phyloP scores from a whole-genome alignment of 108 stramenopile species.

The Parmales sp. region DNA sequence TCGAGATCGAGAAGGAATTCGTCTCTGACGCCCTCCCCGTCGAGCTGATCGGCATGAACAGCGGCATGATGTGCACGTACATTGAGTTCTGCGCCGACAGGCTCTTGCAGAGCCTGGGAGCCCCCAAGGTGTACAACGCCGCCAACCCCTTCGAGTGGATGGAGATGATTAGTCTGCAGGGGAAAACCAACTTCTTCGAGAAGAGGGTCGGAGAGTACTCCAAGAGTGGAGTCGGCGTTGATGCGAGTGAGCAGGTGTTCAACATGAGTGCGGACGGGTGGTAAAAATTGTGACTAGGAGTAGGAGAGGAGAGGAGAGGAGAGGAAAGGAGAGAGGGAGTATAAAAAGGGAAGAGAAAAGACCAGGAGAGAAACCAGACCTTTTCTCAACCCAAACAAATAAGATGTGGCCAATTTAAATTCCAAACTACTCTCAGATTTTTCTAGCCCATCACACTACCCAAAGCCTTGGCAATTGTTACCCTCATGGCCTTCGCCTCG shows the following conservation, averaged over 20 bases:
- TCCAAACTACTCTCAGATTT: no score
- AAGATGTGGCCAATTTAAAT: no score
- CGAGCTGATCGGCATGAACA: constrained; percentile 99
- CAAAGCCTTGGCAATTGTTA: constrained; percentile 1
- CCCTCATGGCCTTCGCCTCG: neutral
- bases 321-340: neutral
- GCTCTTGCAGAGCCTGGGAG: constrained; percentile 74
- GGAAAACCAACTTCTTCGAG: constrained; percentile 89
- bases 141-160: constrained; percentile 98
- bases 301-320: neutral
- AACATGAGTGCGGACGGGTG: constrained; percentile 59
- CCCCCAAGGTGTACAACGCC: constrained; percentile 65
- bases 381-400: no score
- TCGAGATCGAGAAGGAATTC: constrained; percentile 98
- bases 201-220: constrained; percentile 95
- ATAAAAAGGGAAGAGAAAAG: neutral
- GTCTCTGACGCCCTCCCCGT: constrained; percentile 93
- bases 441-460: constrained; percentile 11
- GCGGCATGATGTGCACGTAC: constrained; percentile 89
- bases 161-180: constrained; percentile 97
- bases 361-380: neutral
- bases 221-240: constrained; percentile 85
- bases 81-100: constrained; percentile 99
- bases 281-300: neutral
- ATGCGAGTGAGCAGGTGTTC: constrained; percentile 67